Conservation (phyloP, 2,329 filamentous ascomycete species). For the Magnaporthales sp. region DNA sequence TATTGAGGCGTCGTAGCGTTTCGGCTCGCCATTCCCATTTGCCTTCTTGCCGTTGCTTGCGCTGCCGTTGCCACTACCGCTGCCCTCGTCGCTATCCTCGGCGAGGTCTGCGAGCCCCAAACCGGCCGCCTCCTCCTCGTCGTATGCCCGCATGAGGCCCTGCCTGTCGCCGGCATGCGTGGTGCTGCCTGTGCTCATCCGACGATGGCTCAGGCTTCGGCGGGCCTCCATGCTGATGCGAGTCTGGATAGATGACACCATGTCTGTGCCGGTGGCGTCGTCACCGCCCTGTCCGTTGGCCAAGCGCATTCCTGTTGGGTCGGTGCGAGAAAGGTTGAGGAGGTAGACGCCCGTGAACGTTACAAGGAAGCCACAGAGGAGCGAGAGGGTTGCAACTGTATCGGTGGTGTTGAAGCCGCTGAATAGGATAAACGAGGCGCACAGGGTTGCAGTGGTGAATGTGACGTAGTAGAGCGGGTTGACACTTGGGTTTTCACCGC, state of each 20-base stretch:
- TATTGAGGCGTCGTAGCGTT: constrained; percentile 23
- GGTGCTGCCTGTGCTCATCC: constrained; percentile 51
- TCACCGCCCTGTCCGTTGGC: constrained; percentile 53
- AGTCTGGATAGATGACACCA: constrained; percentile 81
- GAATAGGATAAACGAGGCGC: constrained; percentile 93
- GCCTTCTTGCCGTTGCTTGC: constrained; percentile 8
- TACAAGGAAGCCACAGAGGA: constrained; percentile 86
- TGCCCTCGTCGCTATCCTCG: constrained; percentile 65
- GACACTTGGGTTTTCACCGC: constrained; percentile 48
- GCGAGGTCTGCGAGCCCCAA: constrained; percentile 74
- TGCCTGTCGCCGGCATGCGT: constrained; percentile 59
- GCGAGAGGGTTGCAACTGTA: constrained; percentile 81
- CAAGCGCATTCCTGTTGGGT: constrained; percentile 69
- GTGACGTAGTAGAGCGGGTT: constrained; percentile 97
- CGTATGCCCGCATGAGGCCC: constrained; percentile 80
- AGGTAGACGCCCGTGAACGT: constrained; percentile 96
- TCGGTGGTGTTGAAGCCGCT: constrained; percentile 93
- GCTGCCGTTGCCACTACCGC: constrained; percentile 19
- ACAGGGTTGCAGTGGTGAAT: constrained; percentile 89
- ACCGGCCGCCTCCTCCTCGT: constrained; percentile 66
- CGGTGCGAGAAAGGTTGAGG: constrained; percentile 86
- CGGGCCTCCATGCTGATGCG: constrained; percentile 88
- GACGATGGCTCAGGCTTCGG: constrained; percentile 56
- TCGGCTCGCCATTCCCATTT: constrained; percentile 18
- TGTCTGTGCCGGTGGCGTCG: constrained; percentile 84